phyloP scores from a whole-genome alignment of 73 alveolate species.

The Halteria grandinella region DNA sequence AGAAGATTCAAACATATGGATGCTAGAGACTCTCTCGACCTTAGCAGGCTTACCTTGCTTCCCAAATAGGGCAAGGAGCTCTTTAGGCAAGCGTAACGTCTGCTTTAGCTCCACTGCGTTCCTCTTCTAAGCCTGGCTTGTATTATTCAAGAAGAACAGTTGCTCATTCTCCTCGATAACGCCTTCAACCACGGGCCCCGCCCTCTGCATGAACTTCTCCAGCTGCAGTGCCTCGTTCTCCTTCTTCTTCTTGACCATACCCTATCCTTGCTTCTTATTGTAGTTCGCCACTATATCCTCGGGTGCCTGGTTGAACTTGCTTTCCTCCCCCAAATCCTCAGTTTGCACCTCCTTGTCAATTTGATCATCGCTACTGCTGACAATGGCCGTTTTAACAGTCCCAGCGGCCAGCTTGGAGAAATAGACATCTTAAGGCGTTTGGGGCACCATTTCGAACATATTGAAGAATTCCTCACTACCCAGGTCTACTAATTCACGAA shows the following conservation, averaged over 20 bases:
- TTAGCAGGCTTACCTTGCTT: constrained; percentile 6
- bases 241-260: constrained; percentile 18
- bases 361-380: constrained; percentile 46
- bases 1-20: constrained; percentile 60
- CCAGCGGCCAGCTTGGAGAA: constrained; percentile 61
- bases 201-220: constrained; percentile 49
- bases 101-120: constrained; percentile 66
- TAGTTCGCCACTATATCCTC: constrained; percentile 50
- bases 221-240: constrained; percentile 45
- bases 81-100: constrained; percentile 48
- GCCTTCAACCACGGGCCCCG: constrained; percentile 63
- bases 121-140: constrained; percentile 54
- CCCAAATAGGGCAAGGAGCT: constrained; percentile 21
- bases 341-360: constrained; percentile 57
- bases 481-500: constrained; percentile 47
- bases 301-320: constrained; percentile 47
- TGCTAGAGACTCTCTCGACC: constrained; percentile 13
- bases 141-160: constrained; percentile 25
- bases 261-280: not conserved
- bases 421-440: constrained; percentile 63
- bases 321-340: constrained; percentile 47
- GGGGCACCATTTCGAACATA: constrained; percentile 65
- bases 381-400: constrained; percentile 47
- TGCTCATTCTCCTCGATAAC: constrained; percentile 62
- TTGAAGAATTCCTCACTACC: constrained; percentile 62